Evolutionary conservation across 768 basidiomycete species (phyloP).

Genomic region (Mycena chlorophos): DNA sequence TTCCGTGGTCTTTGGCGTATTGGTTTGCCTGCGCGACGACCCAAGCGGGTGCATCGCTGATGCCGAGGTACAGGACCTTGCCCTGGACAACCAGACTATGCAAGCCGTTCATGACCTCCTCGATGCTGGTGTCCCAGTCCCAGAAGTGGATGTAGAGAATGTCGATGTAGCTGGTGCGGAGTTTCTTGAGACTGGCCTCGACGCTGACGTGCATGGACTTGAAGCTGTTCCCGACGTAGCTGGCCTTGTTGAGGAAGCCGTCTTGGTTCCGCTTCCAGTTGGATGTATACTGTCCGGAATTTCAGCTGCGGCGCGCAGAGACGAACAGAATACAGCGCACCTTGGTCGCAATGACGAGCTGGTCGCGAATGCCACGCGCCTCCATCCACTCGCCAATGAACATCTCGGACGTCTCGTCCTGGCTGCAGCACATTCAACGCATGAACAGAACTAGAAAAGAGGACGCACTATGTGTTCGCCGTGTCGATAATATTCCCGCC

Average conservation of each 20-base stretch:
- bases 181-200: slow-evolving; percentile 40
- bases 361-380: slow-evolving; percentile 44
- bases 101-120: slow-evolving; percentile 48
- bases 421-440: slow-evolving; percentile 30
- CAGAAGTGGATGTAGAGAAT: slow-evolving; percentile 57
- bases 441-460: not conserved
- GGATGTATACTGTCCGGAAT: slow-evolving; percentile 8
- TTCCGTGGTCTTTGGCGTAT: slow-evolving; percentile 42
- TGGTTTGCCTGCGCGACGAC: slow-evolving; percentile 40
- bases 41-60: slow-evolving; percentile 39
- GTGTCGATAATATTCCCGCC: no score
- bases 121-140: slow-evolving; percentile 40
- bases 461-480: slow-evolving; percentile 39
- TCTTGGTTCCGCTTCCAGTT: slow-evolving; percentile 29
- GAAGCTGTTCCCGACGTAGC: slow-evolving; percentile 23
- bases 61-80: slow-evolving; percentile 45
- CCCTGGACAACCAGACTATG: slow-evolving; percentile 43
- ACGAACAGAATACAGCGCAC: slow-evolving; percentile 43
- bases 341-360: slow-evolving; percentile 50
- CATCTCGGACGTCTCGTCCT: slow-evolving; percentile 56
- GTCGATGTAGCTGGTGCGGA: slow-evolving; percentile 61
- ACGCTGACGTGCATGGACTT: slow-evolving; percentile 51
- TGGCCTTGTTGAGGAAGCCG: slow-evolving; percentile 1
- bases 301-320: not conserved
- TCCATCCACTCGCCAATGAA: slow-evolving; percentile 58